Base-by-base conservation (phyloP, 2,329 filamentous ascomycete genomes). In the Daldinia eschscholtzii region DNA sequence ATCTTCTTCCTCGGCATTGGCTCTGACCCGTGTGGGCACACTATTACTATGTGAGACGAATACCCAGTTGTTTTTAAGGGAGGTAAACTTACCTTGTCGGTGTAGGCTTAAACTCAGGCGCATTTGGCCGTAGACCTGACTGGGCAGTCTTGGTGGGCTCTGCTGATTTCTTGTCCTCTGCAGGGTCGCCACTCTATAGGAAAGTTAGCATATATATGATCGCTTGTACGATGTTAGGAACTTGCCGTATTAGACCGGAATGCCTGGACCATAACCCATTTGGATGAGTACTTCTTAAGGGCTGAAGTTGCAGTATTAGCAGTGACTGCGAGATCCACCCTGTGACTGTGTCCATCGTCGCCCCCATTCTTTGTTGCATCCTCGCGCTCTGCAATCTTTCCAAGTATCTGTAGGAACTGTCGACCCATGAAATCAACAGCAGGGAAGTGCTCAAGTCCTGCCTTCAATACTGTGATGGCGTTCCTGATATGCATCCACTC, bases 401-500 rank as follows among this genome's bases (percentile, higher is more conserved):
- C 88, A 20, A 93, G 84, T 72, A 92, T 86, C 39, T 86, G 83
- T 35, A 87, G 85, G 68, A 91, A 89, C 72, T 88, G 86, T 42
- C 84, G 85, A 37, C 93, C 96, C 86, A 97, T 95, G 79, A 93
- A 96, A 76, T 97, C 93, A 65, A 98, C 89, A 15, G 91, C 91
- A 3, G 96, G 97, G 85, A 97, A 99, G 75, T 90, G 87, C 57
- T 93, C 89, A 26, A 93, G 87, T 55, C 97, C 86, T 10, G 89
- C 87, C 78, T 96, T 97, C 66, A 99, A 85, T 3, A 98, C 86
- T 65, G 92, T 96, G 73, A 98, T 97, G 50, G 94, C 93, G 78
- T 99, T 99, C 62, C 95, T 91, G 77, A 98, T 97, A 79, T 98
- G 94, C 92, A 98, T 98, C 88, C 96, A 99, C 80, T 98, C 95